These are phyloP conservation scores for Saccharomyces cerevisiae DNA, from an alignment of 805 yeast species.

Conservation along the genomic window DNA sequence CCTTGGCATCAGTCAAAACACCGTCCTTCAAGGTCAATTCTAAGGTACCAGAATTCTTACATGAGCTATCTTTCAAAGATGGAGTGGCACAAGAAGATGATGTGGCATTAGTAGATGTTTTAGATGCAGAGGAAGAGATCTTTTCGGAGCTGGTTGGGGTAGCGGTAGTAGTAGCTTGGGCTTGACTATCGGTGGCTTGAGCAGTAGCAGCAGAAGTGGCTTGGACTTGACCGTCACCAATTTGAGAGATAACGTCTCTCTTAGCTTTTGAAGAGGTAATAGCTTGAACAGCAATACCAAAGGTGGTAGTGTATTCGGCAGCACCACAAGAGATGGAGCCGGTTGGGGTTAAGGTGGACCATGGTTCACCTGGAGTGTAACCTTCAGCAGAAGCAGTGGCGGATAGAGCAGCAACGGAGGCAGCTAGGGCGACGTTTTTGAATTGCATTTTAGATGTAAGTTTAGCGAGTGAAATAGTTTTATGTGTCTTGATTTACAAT, in stretches of 20 bases:
- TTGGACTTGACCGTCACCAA: constrained; percentile 51
- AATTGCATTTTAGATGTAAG: constrained; percentile 19
- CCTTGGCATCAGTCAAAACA: constrained; percentile 43
- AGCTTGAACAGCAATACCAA: constrained; percentile 64
- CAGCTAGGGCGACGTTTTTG: constrained; percentile 14
- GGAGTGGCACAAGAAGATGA: constrained; percentile 18
- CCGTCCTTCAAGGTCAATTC: constrained; percentile 41
- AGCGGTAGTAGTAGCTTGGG: constrained; percentile 30
- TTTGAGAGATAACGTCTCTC: constrained; percentile 44
- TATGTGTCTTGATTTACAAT: not conserved
- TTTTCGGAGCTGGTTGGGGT: constrained; percentile 17
- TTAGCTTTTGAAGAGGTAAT: constrained; percentile 33
- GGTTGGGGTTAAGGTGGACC: constrained; percentile 65
- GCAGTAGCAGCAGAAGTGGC: constrained; percentile 17
- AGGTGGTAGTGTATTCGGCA: constrained; percentile 46
- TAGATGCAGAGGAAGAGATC: constrained; percentile 12
- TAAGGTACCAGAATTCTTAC: constrained; percentile 39
- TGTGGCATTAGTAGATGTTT: no score
- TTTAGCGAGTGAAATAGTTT: not conserved
- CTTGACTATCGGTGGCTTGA: constrained; percentile 45
- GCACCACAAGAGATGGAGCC: constrained; percentile 46
- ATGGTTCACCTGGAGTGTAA: constrained; percentile 30
- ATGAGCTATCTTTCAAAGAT: constrained; percentile 18
- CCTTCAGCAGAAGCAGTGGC: constrained; percentile 16
- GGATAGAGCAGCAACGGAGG: constrained; percentile 12